Conservation (phyloP, 768 basidiomycete species). For the Daedaleopsis nitida region DNA sequence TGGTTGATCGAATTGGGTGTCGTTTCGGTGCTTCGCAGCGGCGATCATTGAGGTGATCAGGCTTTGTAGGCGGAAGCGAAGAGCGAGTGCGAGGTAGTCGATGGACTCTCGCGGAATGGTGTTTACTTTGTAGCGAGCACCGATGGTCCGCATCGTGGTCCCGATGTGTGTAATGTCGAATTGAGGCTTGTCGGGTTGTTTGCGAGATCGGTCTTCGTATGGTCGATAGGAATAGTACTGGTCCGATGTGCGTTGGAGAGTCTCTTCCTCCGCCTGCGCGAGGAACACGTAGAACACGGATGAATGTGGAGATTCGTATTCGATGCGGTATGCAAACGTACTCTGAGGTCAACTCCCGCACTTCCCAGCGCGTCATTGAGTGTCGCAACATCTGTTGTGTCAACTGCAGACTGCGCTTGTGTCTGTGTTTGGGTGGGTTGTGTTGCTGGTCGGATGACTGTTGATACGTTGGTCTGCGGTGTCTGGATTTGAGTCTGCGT, state of each 20-base stretch:
- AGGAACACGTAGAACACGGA: background rate
- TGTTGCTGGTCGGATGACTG: slow-evolving; percentile 5
- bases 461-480: slow-evolving; percentile 14
- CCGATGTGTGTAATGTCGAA: slow-evolving; percentile 71
- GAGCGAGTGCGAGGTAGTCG: slow-evolving; percentile 77
- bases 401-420: slow-evolving; percentile 34
- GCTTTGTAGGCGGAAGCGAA: slow-evolving; percentile 73
- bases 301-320: background rate
- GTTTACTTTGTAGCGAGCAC: slow-evolving; percentile 66
- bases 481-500: slow-evolving; percentile 13
- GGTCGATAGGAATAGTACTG: slow-evolving; percentile 63
- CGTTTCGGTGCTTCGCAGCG: slow-evolving; percentile 68
- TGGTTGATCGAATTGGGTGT: slow-evolving; percentile 67
- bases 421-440: slow-evolving; percentile 13
- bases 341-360: slow-evolving; percentile 85
- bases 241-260: slow-evolving; percentile 66
- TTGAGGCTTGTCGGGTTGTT: slow-evolving; percentile 68
- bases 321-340: slow-evolving; percentile 32
- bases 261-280: slow-evolving; percentile 81
- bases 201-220: slow-evolving; percentile 78
- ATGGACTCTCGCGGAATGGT: slow-evolving; percentile 70
- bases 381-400: slow-evolving; percentile 74
- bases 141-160: slow-evolving; percentile 67
- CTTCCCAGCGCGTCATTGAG: slow-evolving; percentile 85
- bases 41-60: slow-evolving; percentile 68